Evolutionary conservation across 306 rosid genomes (phyloP).

Genomic region (Trifolium repens): DNA sequence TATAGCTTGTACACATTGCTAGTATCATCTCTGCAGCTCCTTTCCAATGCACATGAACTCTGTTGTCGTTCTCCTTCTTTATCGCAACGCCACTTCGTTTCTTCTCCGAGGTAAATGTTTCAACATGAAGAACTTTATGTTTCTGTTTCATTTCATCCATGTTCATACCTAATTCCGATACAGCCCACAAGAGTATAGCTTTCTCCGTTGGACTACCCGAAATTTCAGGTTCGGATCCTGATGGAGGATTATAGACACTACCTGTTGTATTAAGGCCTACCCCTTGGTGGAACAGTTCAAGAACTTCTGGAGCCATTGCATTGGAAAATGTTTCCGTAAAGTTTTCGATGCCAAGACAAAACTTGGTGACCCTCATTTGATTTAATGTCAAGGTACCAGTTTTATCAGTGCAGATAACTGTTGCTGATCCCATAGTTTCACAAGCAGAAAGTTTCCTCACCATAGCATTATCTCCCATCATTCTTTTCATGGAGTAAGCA

Average conservation of each 20-base stretch:
- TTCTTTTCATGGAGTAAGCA: conserved; percentile 95
- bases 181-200: conserved; percentile 80
- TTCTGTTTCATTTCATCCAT: conserved; percentile 62
- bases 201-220: conserved; percentile 91
- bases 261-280: conserved; percentile 82
- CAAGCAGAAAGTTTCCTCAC: conserved; percentile 90
- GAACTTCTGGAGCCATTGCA: conserved; percentile 47
- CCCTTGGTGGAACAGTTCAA: conserved; percentile 64
- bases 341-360: conserved; percentile 68
- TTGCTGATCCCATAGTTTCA: conserved; percentile 94
- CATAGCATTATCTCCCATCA: conserved; percentile 94
- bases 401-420: conserved; percentile 86
- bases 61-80: conserved; percentile 51
- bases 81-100: conserved; percentile 80
- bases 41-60: conserved; percentile 81
- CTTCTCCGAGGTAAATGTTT: conserved; percentile 85
- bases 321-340: conserved; percentile 46
- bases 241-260: conserved; percentile 55
- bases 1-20: conserved; percentile 70
- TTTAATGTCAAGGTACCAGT: conserved; percentile 85
- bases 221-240: conserved; percentile 64
- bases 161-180: conserved; percentile 65
- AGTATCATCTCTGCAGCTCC: conserved; percentile 90
- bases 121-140: conserved; percentile 63
- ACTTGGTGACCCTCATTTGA: conserved; percentile 76